These are phyloP conservation scores for Heliamphora exappendiculata DNA, from an alignment of 148 eudicot genomes.

Conservation along the genomic window DNA sequence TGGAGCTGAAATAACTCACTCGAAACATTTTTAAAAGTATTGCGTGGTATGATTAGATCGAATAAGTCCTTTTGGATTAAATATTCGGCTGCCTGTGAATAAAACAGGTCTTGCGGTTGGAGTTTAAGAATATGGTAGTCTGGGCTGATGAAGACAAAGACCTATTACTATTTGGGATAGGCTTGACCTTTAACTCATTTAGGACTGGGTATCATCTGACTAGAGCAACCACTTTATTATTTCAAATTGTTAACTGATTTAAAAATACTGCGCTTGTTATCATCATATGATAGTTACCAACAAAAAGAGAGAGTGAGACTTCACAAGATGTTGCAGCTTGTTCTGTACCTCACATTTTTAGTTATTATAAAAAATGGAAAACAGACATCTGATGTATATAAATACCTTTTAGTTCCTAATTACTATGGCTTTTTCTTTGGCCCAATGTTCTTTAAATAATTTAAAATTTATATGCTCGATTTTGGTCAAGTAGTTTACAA, in stretches of 20 bases:
- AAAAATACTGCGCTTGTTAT: background rate
- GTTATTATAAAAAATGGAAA: background rate
- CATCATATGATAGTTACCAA: background rate
- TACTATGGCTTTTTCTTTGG: background rate
- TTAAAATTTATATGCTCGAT: background rate
- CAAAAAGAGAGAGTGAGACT: background rate
- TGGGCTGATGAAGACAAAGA: too few species aligned
- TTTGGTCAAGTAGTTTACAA: background rate
- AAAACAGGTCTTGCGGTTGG: too few species aligned
- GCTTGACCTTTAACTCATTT: too few species aligned
- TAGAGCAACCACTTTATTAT: background rate
- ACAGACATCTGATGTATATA: background rate
- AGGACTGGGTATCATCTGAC: background rate
- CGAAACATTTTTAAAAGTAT: too few species aligned
- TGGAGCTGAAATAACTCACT: too few species aligned
- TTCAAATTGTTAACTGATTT: background rate
- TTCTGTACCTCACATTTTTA: background rate
- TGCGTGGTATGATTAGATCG: too few species aligned
- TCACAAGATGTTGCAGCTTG: background rate
- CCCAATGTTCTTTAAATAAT: background rate
- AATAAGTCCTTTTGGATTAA: too few species aligned
- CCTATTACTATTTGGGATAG: too few species aligned
- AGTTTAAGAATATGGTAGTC: too few species aligned
- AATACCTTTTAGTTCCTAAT: background rate
- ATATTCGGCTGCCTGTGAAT: too few species aligned